These are phyloP conservation scores for Mimosa bimucronata DNA, from an alignment of 306 rosid genomes.

Conservation along the genomic window DNA sequence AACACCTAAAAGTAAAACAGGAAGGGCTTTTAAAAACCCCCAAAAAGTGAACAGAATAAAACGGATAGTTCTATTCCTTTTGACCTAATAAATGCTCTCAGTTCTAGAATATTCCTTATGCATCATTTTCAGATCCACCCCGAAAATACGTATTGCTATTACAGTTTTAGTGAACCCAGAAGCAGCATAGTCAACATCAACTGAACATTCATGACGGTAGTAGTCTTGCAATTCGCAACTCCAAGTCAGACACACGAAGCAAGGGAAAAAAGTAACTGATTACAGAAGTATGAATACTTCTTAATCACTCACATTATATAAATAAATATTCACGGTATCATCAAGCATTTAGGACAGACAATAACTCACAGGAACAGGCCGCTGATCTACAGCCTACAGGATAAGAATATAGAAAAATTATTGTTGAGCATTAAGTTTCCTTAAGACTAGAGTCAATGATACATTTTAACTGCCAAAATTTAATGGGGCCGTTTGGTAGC, in stretches of 20 bases:
- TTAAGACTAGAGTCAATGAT: neutral
- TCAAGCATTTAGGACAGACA: neutral
- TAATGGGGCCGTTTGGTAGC: too few species aligned
- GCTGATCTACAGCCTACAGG: neutral
- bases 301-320: neutral
- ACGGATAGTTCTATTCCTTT: neutral
- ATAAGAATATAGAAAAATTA: slow-evolving; percentile 18
- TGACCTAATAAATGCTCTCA: slow-evolving; percentile 7
- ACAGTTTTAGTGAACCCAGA: neutral
- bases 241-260: neutral
- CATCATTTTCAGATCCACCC: slow-evolving; percentile 1
- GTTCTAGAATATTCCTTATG: neutral
- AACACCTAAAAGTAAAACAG: neutral
- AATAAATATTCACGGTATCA: neutral
- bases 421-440: neutral
- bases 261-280: neutral
- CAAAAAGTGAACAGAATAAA: neutral
- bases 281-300: neutral
- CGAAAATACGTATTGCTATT: neutral
- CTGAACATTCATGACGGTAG: neutral
- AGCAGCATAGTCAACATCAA: slow-evolving; percentile 9
- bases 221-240: neutral
- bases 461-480: neutral
- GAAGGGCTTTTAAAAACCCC: neutral
- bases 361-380: neutral